Conservation (phyloP, 257 asterid genomes). For the Lycium ferocissimum region DNA sequence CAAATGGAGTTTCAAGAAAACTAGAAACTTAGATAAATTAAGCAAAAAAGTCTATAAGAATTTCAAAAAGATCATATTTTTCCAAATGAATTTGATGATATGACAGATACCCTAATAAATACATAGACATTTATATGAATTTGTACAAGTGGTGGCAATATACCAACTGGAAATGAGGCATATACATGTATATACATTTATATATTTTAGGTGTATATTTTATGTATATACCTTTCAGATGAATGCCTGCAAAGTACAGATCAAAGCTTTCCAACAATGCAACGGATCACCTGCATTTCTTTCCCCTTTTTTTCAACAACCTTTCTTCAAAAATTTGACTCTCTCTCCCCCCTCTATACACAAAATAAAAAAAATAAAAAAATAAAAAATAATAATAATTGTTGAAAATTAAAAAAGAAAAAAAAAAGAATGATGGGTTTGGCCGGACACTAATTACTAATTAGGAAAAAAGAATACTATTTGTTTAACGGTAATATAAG, state of each 20-base stretch:
- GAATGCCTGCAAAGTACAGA: conserved; percentile 24
- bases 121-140: background rate
- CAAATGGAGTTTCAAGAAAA: background rate
- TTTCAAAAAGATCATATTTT: background rate
- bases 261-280: conserved; percentile 60
- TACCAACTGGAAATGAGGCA: background rate
- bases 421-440: background rate
- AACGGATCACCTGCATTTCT: conserved; percentile 62
- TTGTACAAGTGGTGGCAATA: background rate
- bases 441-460: conserved; percentile 29
- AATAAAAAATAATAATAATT: background rate
- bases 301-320: conserved; percentile 16
- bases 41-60: conserved; percentile 1
- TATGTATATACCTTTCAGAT: conserved; percentile 2
- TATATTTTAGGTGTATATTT: background rate
- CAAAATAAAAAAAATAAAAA: background rate
- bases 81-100: background rate
- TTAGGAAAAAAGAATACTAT: background rate
- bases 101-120: background rate
- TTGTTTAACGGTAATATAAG: background rate
- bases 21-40: background rate
- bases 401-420: background rate
- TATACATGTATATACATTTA: background rate
- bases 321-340: conserved; percentile 32
- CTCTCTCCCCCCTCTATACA: conserved; percentile 46